These are phyloP conservation scores for Santalum album DNA, from an alignment of 164 flowering plant genomes.

Conservation along the genomic window DNA sequence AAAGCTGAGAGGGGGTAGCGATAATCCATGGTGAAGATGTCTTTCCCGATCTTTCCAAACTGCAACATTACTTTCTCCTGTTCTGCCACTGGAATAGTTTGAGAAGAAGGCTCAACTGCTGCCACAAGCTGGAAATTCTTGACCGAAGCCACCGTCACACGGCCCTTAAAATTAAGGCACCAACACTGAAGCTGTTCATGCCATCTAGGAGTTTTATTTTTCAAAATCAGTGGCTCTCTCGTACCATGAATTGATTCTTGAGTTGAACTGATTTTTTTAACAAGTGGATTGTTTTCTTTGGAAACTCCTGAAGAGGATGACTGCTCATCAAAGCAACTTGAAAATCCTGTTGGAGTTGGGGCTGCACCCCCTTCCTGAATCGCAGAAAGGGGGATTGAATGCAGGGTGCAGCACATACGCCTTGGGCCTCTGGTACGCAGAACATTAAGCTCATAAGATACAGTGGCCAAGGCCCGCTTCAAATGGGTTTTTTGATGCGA, in stretches of 20 bases:
- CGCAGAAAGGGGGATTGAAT: constrained; percentile 56
- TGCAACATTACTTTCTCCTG: constrained; percentile 78
- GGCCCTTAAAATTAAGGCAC: constrained; percentile 89
- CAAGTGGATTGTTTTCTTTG: constrained; percentile 18
- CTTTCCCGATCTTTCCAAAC: constrained; percentile 88
- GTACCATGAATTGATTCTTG: constrained; percentile 9
- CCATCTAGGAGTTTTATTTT: constrained; percentile 84
- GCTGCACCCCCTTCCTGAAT: constrained; percentile 69
- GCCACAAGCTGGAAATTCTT: constrained; percentile 93
- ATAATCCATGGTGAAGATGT: constrained; percentile 88
- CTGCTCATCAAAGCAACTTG: constrained; percentile 26
- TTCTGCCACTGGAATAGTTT: constrained; percentile 42
- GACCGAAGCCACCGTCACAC: constrained; percentile 90
- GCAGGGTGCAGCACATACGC: constrained; percentile 75
- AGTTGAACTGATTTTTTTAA: constrained; percentile 21
- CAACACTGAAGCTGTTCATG: constrained; percentile 89
- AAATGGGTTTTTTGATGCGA: constrained; percentile 24
- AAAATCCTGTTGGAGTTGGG: constrained; percentile 56
- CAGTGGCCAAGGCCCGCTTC: constrained; percentile 49
- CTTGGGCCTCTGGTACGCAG: constrained; percentile 82
- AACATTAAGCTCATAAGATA: constrained; percentile 71
- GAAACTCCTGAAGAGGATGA: constrained; percentile 13
- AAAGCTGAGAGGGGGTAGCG: constrained; percentile 79
- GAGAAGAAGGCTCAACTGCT: constrained; percentile 38
- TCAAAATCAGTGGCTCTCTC: constrained; percentile 42